Base-by-base conservation (phyloP, 2,329 filamentous ascomycete species). In the Ophiocordyceps robertsii region DNA sequence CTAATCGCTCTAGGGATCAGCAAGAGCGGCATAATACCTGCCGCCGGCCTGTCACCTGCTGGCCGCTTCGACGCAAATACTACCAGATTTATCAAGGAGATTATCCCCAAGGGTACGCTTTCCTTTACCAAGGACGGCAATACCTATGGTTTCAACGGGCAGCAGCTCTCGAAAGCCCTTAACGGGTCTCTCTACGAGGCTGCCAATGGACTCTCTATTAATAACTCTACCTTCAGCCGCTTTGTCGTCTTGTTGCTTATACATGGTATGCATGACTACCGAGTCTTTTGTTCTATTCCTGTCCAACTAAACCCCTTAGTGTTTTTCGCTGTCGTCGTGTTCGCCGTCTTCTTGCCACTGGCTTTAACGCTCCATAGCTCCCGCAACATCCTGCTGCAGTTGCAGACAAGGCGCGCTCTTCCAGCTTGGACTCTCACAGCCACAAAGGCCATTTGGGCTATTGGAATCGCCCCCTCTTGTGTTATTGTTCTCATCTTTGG, bases 401-500 rank as follows among this genome's bases (percentile, higher is more conserved):
- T 55, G 8, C 49, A 49, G 16, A 46, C 46, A 9, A 43, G 49
- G 0, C 42, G 53, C 2, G 39, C 53, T 4, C 42, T 60, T 1
- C 50, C 50, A 2, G 13, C 16, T 8, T 55, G 53, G 36, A 50
- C 47, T 2, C 43, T 48, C 4, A 50, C 48, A 21, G 53, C 47
- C 45, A 51, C 42, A 29, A 52, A 50, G 39, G 50, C 58, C 16
- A 45, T 54, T 10, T 55, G 53, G 54, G 37, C 55, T 8, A 46
- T 50, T 30, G 39, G 55, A 19, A 46, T 60, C 2, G 47, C 44
- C 0, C 58, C 58, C 1, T 50, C 50, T 0, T 24, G 56, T 2
- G 12, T 57, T 17, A 11, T 55, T 5, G 40, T 57, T 6, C 38
- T 58, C 17, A 33, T 60, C 8, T 57, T 59, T 29, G 58, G 58